These are phyloP conservation scores for Emmonsiellopsis sp. DNA, from an alignment of 2,329 filamentous ascomycete species.

Conservation along the genomic window DNA sequence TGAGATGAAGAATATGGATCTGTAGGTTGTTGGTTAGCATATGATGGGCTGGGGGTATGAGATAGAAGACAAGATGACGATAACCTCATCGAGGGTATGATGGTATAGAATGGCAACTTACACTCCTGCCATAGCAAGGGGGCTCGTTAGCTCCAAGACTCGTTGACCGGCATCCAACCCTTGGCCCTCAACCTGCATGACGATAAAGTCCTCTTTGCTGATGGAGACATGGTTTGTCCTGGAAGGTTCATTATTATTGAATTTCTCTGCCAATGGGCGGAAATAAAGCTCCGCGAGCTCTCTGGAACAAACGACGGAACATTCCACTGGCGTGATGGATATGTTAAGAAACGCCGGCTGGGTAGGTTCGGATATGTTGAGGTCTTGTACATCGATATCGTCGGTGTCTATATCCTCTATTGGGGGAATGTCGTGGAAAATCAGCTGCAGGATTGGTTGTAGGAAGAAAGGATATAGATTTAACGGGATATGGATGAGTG, in stretches of 20 bases:
- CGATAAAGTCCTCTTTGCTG: constrained; percentile 73
- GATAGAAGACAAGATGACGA: neutral
- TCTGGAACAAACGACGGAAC: constrained; percentile 79
- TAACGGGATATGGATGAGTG: constrained; percentile 82
- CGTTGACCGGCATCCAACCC: constrained; percentile 85
- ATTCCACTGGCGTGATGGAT: constrained; percentile 84
- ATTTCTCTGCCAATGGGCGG: constrained; percentile 54
- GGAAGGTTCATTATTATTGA: constrained; percentile 39
- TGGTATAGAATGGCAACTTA: constrained; percentile 26
- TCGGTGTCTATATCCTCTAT: constrained; percentile 26
- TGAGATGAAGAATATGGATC: constrained; percentile 94
- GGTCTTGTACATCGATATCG: constrained; percentile 28
- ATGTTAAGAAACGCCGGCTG: constrained; percentile 83
- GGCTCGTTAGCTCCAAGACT: constrained; percentile 84
- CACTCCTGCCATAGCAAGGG: constrained; percentile 83
- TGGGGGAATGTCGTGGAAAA: constrained; percentile 53
- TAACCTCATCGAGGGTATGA: neutral
- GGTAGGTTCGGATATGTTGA: constrained; percentile 29
- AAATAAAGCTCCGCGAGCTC: constrained; percentile 67
- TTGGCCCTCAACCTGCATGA: constrained; percentile 81
- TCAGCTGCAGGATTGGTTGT: constrained; percentile 75
- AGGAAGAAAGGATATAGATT: constrained; percentile 67
- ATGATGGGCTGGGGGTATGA: neutral
- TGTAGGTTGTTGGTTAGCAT: constrained; percentile 17
- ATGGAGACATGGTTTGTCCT: constrained; percentile 52